Percentiles rank a stretch among this genome's conserved stretches.
Conservation (phyloP, 148 eudicot genomes). For the Persicaria tinctoria region DNA sequence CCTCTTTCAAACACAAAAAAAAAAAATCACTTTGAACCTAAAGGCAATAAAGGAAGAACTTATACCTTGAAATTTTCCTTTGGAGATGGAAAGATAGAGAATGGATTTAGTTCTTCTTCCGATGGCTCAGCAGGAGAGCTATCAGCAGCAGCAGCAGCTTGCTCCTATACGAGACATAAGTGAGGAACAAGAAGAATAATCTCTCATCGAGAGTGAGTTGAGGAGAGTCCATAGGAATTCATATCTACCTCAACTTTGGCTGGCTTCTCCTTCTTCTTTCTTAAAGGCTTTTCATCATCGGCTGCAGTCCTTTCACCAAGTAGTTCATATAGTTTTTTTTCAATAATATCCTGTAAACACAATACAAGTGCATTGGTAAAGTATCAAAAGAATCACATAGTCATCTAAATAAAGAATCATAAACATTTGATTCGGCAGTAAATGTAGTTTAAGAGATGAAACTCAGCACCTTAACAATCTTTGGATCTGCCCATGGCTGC, state of each 20-base stretch:
- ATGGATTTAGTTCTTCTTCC: slow-evolving; percentile 87
- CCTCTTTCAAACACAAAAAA: background rate
- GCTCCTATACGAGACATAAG: slow-evolving; percentile 35
- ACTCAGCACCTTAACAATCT: slow-evolving; percentile 13
- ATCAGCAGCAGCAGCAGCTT: slow-evolving; percentile 26
- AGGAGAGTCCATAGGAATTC: background rate
- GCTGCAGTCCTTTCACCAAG: slow-evolving; percentile 88
- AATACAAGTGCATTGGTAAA: slow-evolving; percentile 9
- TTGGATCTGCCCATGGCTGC: slow-evolving; percentile 16
- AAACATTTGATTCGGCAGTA: background rate
- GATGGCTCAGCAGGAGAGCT: slow-evolving; percentile 40
- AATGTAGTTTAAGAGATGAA: background rate
- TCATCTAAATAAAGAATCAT: background rate
- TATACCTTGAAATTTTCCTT: slow-evolving; percentile 69
- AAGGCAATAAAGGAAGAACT: background rate
- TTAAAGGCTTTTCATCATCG: slow-evolving; percentile 81
- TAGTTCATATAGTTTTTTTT: slow-evolving; percentile 46
- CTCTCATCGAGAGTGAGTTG: slow-evolving; percentile 10
- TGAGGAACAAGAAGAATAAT: background rate
- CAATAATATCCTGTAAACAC: slow-evolving; percentile 58
- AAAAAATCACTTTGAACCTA: background rate
- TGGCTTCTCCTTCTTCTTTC: slow-evolving; percentile 94
- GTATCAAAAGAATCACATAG: background rate
- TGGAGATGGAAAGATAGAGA: slow-evolving; percentile 69
- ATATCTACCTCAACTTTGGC: slow-evolving; percentile 55